A percentile compares a stretch with the other conserved stretches of the same genome.
phyloP scores from a whole-genome alignment of 306 rosid species.

The Prosopis cineraria region DNA sequence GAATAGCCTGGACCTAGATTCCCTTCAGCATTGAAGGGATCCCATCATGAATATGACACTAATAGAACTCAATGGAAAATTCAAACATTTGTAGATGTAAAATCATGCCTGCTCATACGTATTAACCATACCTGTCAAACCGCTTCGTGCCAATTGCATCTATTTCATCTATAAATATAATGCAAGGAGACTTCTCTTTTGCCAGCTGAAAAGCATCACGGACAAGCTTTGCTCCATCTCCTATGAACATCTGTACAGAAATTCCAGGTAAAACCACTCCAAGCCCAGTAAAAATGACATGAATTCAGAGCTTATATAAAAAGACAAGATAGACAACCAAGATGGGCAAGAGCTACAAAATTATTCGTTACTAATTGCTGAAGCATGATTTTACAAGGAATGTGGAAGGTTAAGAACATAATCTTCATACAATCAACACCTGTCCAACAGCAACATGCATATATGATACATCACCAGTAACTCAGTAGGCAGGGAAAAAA shows the following conservation, averaged over 20 bases:
- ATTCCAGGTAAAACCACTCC: conserved; percentile 12
- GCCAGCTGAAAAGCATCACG: conserved; percentile 96
- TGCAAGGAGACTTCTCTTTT: conserved; percentile 96
- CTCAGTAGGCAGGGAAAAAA: neutral
- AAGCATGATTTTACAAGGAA: neutral
- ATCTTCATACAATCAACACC: conserved; percentile 10
- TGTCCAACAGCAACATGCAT: neutral
- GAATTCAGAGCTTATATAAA: conserved; percentile 8
- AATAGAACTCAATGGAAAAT: neutral
- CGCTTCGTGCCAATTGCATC: conserved; percentile 99
- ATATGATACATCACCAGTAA: neutral
- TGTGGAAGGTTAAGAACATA: conserved; percentile 15
- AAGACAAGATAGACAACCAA: neutral
- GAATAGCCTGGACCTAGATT: neutral
- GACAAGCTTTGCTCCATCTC: conserved; percentile 98
- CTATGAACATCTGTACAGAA: conserved; percentile 75
- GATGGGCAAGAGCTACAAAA: conserved; percentile 5
- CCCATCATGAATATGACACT: neutral
- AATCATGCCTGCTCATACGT: neutral
- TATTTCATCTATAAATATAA: conserved; percentile 95
- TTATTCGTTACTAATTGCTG: conserved; percentile 1
- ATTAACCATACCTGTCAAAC: conserved; percentile 75
- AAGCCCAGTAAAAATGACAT: neutral
- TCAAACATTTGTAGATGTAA: conserved; percentile 12
- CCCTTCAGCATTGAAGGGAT: neutral